Conservation (phyloP, 495 filamentous ascomycete species). For the Talaromyces trachyspermus region DNA sequence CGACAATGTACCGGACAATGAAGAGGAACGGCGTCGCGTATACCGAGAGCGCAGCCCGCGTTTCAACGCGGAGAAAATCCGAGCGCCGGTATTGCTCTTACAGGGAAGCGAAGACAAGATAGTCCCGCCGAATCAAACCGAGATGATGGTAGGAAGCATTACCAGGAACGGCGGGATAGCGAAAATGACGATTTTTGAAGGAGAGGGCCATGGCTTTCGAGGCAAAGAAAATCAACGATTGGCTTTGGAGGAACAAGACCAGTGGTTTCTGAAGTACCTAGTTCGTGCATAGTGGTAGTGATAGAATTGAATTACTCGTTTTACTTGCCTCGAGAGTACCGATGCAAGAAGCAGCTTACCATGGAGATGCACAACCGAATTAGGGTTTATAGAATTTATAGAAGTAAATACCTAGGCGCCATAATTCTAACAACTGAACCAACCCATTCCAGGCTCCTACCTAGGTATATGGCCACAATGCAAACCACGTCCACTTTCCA, state of each 20-base stretch:
- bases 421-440: no score
- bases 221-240: constrained; percentile 17
- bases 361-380: no score
- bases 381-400: no score
- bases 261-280: constrained; percentile 22
- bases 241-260: constrained; percentile 23
- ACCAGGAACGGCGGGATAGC: constrained; percentile 29
- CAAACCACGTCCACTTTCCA: no score
- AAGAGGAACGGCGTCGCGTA: constrained; percentile 27
- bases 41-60: constrained; percentile 34
- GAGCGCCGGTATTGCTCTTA: constrained; percentile 36
- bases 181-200: constrained; percentile 35
- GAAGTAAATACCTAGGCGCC: no score
- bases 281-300: background rate
- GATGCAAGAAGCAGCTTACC: no score
- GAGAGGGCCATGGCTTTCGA: constrained; percentile 39
- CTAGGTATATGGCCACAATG: no score
- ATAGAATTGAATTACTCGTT: no score
- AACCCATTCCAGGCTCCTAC: no score
- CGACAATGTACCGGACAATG: constrained; percentile 7
- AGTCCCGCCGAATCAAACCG: constrained; percentile 40
- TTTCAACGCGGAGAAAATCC: constrained; percentile 35
- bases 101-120: constrained; percentile 40
- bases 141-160: constrained; percentile 33
- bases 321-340: no score